phyloP scores from a whole-genome alignment of 441 rosid species.

The Pelargonium cotyledonis region DNA sequence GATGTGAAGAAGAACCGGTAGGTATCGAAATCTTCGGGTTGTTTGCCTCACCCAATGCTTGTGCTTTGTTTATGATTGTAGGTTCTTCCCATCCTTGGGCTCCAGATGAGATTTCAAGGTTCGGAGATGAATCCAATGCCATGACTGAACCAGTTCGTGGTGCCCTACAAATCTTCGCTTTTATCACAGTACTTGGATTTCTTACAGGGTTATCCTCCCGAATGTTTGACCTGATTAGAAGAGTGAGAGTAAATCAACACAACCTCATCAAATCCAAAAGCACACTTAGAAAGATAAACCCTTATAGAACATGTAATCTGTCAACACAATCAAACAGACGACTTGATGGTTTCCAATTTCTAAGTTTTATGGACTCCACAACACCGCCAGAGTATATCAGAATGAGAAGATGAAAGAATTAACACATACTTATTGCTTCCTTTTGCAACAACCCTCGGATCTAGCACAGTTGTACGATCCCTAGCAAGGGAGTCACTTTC shows the following conservation, averaged over 20 bases:
- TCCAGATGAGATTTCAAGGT: slow-evolving; percentile 48
- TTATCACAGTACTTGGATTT: slow-evolving; percentile 45
- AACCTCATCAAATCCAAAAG: neutral
- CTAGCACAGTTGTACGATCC: slow-evolving; percentile 42
- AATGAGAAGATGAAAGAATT: slow-evolving; percentile 5
- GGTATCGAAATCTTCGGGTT: slow-evolving; percentile 38
- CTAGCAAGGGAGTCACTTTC: slow-evolving; percentile 49
- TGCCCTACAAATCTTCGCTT: slow-evolving; percentile 63
- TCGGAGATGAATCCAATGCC: slow-evolving; percentile 63
- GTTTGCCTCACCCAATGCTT: slow-evolving; percentile 33
- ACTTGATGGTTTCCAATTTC: neutral
- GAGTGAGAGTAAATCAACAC: slow-evolving; percentile 8
- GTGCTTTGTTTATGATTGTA: slow-evolving; percentile 37
- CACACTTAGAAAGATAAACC: neutral
- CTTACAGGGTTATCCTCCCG: slow-evolving; percentile 46
- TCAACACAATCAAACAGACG: neutral
- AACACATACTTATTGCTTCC: slow-evolving; percentile 52
- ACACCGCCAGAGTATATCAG: slow-evolving; percentile 2
- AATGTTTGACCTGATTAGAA: slow-evolving; percentile 43
- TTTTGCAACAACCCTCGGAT: slow-evolving; percentile 50
- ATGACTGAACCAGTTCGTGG: slow-evolving; percentile 61
- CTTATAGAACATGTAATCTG: slow-evolving; percentile 4
- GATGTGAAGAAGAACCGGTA: slow-evolving; percentile 59
- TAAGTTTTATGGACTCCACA: neutral
- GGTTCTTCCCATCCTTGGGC: slow-evolving; percentile 54